phyloP scores from a whole-genome alignment of 1,284 basidiomycete genomes.

The Serendipita sp. region DNA sequence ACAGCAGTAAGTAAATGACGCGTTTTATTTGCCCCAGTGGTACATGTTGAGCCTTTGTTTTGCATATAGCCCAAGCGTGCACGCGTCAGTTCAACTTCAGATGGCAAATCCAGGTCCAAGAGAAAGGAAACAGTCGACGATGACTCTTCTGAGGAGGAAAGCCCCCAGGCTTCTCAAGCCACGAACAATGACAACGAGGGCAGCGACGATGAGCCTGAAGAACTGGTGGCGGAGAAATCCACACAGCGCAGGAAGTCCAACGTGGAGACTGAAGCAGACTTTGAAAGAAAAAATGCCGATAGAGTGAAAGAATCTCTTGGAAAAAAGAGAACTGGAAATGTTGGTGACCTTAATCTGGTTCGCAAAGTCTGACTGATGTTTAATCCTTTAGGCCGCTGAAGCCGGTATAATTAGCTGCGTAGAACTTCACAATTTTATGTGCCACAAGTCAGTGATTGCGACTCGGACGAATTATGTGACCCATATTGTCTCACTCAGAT shows the following conservation, averaged over 20 bases:
- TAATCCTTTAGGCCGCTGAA: constrained; percentile 35
- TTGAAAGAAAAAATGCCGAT: background rate
- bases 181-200: too few species aligned
- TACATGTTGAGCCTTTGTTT: background rate
- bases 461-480: background rate
- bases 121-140: background rate
- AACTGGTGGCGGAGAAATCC: background rate
- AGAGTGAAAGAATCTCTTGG: background rate
- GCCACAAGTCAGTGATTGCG: constrained; percentile 47
- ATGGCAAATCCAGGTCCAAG: too few species aligned
- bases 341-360: background rate
- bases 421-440: constrained; percentile 92
- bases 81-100: background rate
- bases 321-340: background rate
- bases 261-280: background rate
- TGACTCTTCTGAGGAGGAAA: background rate
- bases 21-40: background rate
- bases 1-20: background rate
- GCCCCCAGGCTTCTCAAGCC: background rate
- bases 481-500: background rate
- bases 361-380: background rate
- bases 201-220: background rate
- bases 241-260: background rate
- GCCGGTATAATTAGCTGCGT: constrained; percentile 79
- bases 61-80: background rate